Base-by-base conservation (phyloP, 345 rosid genomes). In the Ceriops tagal region DNA sequence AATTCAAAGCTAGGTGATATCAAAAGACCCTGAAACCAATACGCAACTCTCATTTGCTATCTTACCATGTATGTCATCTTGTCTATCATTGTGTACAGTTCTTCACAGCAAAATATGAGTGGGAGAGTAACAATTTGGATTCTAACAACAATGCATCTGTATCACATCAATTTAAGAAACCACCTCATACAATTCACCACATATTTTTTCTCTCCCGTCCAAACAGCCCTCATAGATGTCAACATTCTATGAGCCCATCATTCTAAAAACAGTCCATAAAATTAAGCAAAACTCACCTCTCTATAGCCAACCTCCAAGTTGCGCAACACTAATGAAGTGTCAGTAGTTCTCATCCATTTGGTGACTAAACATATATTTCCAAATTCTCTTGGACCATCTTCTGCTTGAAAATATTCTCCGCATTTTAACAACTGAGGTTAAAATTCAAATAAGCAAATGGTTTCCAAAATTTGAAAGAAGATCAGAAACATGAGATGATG, bases 361-460 rank as follows among this genome's bases (percentile, higher is more conserved):
- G 88, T 81, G 62, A 8, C 67, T 21, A 82, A 34, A 71, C 77
- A 79, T 63, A 87, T 83, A 77, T 90, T 90, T 39, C 96, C 99
- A 81, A 92, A 86, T 53, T 84, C 82, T 84, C 97, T 75, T 53
- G 91, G 89, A 75, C 91, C 89, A 80, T 85, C 85, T 82, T 83
- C 91, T 15, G 89, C 84, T 81, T 82, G 92, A 79, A 86, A 88
- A 79, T 95, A 95, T 58, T 92, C 92, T 53, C 96, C 97, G 53
- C 99, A 88, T 73, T 90, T 92, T 31, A 81, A 82, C 34, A 65
- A 83, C 97, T 92, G 79, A 77, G 61, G 6, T 46, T 49, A 72
- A 28, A 75, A 49, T 64, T 69, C 62, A 60, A 62, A 72, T 64
- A 58, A 43, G 61, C 56, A 57, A 28, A 34, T 19, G 21, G 69